phyloP scores from a whole-genome alignment of 805 yeast genomes.

The Brettanomyces naardenensis region DNA sequence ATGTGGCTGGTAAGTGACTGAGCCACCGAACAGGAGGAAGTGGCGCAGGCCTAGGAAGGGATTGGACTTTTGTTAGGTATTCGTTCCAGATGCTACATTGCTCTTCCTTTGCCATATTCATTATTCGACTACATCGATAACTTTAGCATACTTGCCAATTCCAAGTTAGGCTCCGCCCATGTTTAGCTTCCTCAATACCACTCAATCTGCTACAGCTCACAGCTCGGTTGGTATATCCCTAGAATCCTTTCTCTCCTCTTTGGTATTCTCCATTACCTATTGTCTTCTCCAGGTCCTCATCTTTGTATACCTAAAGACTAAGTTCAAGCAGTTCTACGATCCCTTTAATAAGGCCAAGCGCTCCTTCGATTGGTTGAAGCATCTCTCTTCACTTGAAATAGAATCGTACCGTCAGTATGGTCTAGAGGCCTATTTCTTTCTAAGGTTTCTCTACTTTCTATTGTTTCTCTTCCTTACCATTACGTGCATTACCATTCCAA shows the following conservation, averaged over 20 bases:
- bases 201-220: slow-evolving; percentile 16
- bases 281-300: slow-evolving; percentile 44
- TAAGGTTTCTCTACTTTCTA: slow-evolving; percentile 51
- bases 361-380: slow-evolving; percentile 1
- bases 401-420: slow-evolving; percentile 46
- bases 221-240: slow-evolving; percentile 45
- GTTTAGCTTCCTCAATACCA: slow-evolving; percentile 15
- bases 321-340: slow-evolving; percentile 41
- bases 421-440: slow-evolving; percentile 66
- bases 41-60: no score
- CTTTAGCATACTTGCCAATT: no score
- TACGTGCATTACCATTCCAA: slow-evolving; percentile 47
- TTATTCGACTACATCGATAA: no score
- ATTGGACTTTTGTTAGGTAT: no score
- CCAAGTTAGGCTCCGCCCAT: no score
- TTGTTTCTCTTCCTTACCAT: slow-evolving; percentile 42
- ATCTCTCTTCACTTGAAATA: slow-evolving; percentile 20
- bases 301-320: slow-evolving; percentile 31
- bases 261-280: slow-evolving; percentile 44
- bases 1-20: no score
- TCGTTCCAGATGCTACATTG: no score
- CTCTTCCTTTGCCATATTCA: no score
- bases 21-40: no score
- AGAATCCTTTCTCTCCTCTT: slow-evolving; percentile 45
- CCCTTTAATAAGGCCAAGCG: slow-evolving; percentile 33